These are phyloP conservation scores for Imleria badia DNA, from an alignment of 768 basidiomycete species.

Conservation along the genomic window DNA sequence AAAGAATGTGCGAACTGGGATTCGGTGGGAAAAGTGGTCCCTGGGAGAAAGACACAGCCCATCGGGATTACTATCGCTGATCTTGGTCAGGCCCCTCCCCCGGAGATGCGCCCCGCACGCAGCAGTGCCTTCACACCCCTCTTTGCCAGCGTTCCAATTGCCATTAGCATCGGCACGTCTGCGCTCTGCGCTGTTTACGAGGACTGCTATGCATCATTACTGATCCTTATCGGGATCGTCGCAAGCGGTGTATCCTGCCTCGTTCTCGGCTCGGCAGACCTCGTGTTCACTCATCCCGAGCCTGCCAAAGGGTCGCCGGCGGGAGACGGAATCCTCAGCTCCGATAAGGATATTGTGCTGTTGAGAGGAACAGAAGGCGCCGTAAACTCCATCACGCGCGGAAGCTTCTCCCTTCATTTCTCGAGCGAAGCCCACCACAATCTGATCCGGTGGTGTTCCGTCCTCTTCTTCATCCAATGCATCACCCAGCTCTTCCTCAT, in stretches of 20 bases:
- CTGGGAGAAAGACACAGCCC: conserved; percentile 9
- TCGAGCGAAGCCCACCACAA: conserved; percentile 6
- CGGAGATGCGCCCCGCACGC: conserved; percentile 6
- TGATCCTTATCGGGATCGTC: conserved; percentile 32
- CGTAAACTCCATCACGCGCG: conserved; percentile 31
- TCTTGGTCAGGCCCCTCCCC: conserved; percentile 6
- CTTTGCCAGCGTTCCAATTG: conserved; percentile 21
- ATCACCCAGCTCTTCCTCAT: conserved; percentile 31
- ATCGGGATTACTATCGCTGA: conserved; percentile 9
- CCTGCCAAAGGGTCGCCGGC: conserved; percentile 26
- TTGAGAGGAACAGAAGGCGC: conserved; percentile 28
- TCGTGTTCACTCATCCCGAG: conserved; percentile 21
- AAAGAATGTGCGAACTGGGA: conserved; percentile 13
- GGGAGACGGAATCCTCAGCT: conserved; percentile 31
- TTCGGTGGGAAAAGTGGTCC: conserved; percentile 7
- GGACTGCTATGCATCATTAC: conserved; percentile 27
- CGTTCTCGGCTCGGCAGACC: conserved; percentile 23
- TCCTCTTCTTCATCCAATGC: conserved; percentile 23
- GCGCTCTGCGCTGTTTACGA: conserved; percentile 14
- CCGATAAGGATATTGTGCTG: conserved; percentile 20
- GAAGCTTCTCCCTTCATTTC: conserved; percentile 26
- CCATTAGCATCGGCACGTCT: conserved; percentile 20
- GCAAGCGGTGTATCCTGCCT: conserved; percentile 30
- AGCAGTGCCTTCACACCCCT: not conserved
- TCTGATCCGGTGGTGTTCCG: conserved; percentile 21